These are phyloP conservation scores for Fusarium fracticaudum DNA, from an alignment of 2,329 filamentous ascomycete species.

Conservation along the genomic window DNA sequence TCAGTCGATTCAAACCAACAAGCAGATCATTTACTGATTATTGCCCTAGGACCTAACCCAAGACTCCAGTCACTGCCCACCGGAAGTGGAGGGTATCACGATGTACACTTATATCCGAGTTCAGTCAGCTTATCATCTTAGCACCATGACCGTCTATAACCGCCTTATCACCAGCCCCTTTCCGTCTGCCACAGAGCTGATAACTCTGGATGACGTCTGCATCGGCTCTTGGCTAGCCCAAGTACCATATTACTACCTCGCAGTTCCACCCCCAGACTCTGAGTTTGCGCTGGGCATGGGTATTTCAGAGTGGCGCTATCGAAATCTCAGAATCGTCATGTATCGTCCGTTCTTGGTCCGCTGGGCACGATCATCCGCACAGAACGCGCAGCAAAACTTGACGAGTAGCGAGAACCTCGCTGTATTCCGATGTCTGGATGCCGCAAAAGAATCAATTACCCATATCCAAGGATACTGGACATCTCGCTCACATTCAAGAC, in stretches of 20 bases:
- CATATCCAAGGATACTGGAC: constrained; percentile 24
- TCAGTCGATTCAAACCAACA: fast-evolving
- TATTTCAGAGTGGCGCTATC: constrained; percentile 16
- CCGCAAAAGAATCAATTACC: constrained; percentile 13
- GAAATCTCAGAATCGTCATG: constrained; percentile 28
- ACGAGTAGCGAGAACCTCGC: constrained; percentile 23
- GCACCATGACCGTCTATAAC: constrained; percentile 27
- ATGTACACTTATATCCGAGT: constrained; percentile 24
- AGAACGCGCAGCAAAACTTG: constrained; percentile 12
- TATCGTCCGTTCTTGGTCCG: constrained; percentile 25
- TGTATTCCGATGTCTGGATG: constrained; percentile 25
- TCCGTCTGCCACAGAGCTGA: constrained; percentile 20
- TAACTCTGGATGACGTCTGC: constrained; percentile 19
- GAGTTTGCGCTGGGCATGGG: constrained; percentile 20
- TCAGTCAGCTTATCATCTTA: constrained; percentile 27
- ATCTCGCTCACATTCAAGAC: constrained; percentile 13
- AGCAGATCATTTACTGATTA: neutral
- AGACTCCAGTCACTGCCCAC: constrained; percentile 4
- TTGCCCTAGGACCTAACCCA: constrained; percentile 1
- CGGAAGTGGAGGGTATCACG: constrained; percentile 22
- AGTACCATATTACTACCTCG: constrained; percentile 21
- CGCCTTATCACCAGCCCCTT: constrained; percentile 31
- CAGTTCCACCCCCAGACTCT: constrained; percentile 1
- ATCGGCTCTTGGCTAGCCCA: constrained; percentile 28
- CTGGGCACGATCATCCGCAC: constrained; percentile 11